Percentiles rank a stretch among this genome's conserved stretches.
These are phyloP conservation scores for Serendipita sp. DNA, from an alignment of 768 basidiomycete species.

Conservation along the genomic window DNA sequence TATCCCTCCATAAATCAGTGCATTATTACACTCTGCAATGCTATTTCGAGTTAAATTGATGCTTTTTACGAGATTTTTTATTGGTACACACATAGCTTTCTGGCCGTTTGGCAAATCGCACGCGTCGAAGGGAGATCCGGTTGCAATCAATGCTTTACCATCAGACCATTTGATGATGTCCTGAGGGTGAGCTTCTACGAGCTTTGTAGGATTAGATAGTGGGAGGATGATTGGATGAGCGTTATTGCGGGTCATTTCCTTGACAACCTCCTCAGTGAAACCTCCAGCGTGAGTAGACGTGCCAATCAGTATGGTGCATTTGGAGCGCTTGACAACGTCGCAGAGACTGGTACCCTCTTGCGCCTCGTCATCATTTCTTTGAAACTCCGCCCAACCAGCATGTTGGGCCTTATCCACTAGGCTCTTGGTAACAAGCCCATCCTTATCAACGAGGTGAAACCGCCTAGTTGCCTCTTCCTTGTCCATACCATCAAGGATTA, in stretches of 20 bases:
- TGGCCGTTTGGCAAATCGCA: conserved; percentile 51
- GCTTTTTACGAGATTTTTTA: conserved; percentile 5
- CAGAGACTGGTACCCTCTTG: conserved; percentile 33
- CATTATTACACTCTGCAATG: conserved; percentile 64
- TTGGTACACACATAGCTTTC: conserved; percentile 40
- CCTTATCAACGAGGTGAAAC: conserved; percentile 61
- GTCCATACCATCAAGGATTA: conserved; percentile 23
- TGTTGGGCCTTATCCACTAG: conserved; percentile 28
- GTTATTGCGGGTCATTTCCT: conserved; percentile 48
- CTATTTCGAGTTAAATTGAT: conserved; percentile 20
- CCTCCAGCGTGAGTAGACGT: conserved; percentile 64
- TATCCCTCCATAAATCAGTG: conserved; percentile 72
- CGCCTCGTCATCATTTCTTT: conserved; percentile 38
- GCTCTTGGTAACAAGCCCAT: conserved; percentile 42
- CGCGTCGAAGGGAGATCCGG: conserved; percentile 69
- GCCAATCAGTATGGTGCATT: conserved; percentile 74
- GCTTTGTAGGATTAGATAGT: conserved; percentile 61
- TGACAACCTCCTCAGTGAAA: conserved; percentile 59
- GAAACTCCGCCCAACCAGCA: conserved; percentile 37
- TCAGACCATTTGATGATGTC: conserved; percentile 65
- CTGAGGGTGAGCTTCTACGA: conserved; percentile 60
- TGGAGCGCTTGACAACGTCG: conserved; percentile 53
- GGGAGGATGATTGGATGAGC: conserved; percentile 74
- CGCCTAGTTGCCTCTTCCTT: conserved; percentile 40
- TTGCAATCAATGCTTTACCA: conserved; percentile 65